Evolutionary conservation across 2,329 filamentous ascomycete genomes (phyloP), one percentile per base, ranked within the genome.

Genomic region (Pseudodiploospora longispora): DNA sequence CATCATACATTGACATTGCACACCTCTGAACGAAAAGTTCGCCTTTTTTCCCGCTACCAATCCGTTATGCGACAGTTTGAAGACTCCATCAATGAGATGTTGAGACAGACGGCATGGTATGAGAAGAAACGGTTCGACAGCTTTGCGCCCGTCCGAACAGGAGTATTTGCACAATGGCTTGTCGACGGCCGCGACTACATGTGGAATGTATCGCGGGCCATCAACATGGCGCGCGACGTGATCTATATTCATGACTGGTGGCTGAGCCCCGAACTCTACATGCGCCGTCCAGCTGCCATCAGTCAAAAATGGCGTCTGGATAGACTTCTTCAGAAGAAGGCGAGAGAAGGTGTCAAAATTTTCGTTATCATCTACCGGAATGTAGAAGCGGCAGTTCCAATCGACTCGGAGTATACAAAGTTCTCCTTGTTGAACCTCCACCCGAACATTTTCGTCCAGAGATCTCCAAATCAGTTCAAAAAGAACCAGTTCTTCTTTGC

Each of bases 221-320:
- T 98, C 57, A 93, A 88, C 60, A 95, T 96, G 81, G 93, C 93
- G 6, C 87, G 87, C 57, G 93, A 97, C 67, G 91, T 97, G 49
- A 91, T 98, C 55, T 97, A 97, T 65, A 97, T 98, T 50, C 93
- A 98, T 62, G 93, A 97, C 64, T 98, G 93, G 93, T 98, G 93
- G 93, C 69, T 98, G 35, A 96, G 87, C 55, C 93, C 93, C 1
- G 91, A 98, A 64, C 70, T 98, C 37, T 98, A 98, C 68, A 83
- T 97, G 82, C 80, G 93, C 48, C 79, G 93, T 46, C 93, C 93
- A 42, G 86, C 93, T 27, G 89, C 87, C 38, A 96, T 97, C 65
- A 96, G 90, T 59, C 91, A 97, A 62, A 96, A 96, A 65, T 98
- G 93, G 93, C 82, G 93, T 42, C 76, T 98, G 6, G 93, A 98